These are phyloP conservation scores for Microcos paniculata DNA, from an alignment of 345 rosid species.

Conservation along the genomic window DNA sequence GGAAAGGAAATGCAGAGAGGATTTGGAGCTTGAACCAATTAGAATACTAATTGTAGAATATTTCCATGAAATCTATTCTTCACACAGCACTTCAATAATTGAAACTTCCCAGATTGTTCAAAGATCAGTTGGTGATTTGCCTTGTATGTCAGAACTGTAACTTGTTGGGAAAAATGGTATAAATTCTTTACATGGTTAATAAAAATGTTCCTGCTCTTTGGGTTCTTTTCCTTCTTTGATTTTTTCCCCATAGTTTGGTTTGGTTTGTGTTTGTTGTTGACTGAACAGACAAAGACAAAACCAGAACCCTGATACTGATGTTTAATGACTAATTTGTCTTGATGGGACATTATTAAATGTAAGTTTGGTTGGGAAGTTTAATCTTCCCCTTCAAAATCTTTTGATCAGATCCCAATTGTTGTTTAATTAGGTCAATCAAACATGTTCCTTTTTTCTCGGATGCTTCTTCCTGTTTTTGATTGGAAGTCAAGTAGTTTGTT, in stretches of 20 bases:
- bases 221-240: background rate
- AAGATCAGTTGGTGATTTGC: background rate
- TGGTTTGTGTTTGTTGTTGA: background rate
- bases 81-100: slow-evolving; percentile 15
- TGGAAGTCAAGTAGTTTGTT: background rate
- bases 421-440: background rate
- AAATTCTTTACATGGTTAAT: background rate
- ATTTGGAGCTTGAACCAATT: slow-evolving; percentile 3
- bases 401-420: background rate
- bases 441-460: background rate
- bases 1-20: background rate
- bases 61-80: slow-evolving; percentile 25
- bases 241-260: background rate
- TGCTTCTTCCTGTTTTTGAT: background rate
- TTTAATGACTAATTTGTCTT: background rate
- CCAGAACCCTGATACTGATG: background rate
- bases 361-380: background rate
- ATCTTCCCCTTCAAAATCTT: background rate
- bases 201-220: background rate
- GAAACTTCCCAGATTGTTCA: background rate
- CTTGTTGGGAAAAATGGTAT: background rate
- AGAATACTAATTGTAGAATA: slow-evolving; percentile 1
- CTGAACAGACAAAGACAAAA: background rate
- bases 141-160: background rate
- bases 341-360: background rate